Conservation (phyloP, 2,329 filamentous ascomycete species). For the Alternaria panax region DNA sequence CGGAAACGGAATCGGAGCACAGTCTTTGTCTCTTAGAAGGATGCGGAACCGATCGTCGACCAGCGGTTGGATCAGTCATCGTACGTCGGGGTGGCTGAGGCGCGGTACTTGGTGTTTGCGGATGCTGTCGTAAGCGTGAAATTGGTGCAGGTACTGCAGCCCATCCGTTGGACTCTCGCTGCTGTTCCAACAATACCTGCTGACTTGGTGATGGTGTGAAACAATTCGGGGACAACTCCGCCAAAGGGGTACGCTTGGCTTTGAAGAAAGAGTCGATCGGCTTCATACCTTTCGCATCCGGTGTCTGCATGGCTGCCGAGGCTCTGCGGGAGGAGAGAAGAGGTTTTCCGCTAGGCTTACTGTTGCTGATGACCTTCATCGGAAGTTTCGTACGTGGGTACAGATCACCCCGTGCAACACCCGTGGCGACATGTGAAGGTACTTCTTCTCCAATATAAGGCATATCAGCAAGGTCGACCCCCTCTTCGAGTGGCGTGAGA, state of each 20-base stretch:
- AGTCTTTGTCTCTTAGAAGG: conserved; percentile 55
- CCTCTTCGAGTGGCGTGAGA: conserved; percentile 71
- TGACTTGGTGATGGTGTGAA: conserved; percentile 73
- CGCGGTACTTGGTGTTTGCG: conserved; percentile 46
- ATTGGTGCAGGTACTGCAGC: conserved; percentile 59
- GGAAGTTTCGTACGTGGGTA: conserved; percentile 87
- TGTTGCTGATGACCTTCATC: conserved; percentile 51
- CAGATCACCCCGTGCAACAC: conserved; percentile 80
- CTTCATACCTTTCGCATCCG: conserved; percentile 65
- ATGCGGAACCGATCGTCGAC: conserved; percentile 54
- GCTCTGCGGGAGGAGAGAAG: conserved; percentile 49
- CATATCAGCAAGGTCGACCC: conserved; percentile 72
- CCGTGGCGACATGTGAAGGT: conserved; percentile 71
- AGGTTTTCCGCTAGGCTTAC: conserved; percentile 43
- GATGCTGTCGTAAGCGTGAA: conserved; percentile 39
- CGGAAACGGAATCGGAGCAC: conserved; percentile 51
- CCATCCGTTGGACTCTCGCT: conserved; percentile 62
- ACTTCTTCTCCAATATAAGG: conserved; percentile 81
- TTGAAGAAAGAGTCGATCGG: conserved; percentile 72
- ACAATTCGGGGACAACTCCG: conserved; percentile 71
- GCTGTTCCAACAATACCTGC: conserved; percentile 63
- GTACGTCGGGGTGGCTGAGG: conserved; percentile 53
- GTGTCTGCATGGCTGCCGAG: conserved; percentile 44
- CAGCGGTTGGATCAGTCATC: conserved; percentile 44
- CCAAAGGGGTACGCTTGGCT: conserved; percentile 67